Conservation (phyloP, 2,329 filamentous ascomycete genomes). For the Beauveria varroae region DNA sequence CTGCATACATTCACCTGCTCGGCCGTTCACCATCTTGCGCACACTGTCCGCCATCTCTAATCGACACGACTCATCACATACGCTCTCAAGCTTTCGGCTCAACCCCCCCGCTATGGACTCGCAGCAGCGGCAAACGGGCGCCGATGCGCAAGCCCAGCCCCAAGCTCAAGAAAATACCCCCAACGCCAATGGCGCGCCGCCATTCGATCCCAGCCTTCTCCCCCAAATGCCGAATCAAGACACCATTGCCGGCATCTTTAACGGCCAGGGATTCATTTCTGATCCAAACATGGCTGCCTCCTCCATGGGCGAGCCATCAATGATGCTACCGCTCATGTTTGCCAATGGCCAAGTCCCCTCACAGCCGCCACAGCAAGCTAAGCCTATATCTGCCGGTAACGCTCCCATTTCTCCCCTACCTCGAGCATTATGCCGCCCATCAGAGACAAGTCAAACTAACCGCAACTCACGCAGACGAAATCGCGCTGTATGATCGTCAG, state of each 20-base stretch:
- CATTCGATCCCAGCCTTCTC: constrained; percentile 16
- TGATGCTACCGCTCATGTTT: constrained; percentile 26
- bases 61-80: neutral
- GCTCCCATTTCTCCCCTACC: constrained; percentile 3
- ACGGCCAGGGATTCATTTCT: neutral
- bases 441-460: neutral
- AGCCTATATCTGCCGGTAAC: constrained; percentile 28
- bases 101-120: neutral
- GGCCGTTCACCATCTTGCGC: neutral
- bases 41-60: neutral
- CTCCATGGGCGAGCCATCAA: constrained; percentile 19
- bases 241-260: constrained; percentile 15
- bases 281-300: constrained; percentile 12
- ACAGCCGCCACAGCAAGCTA: constrained; percentile 12
- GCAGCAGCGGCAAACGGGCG: neutral
- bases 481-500: constrained; percentile 93
- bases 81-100: neutral
- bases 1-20: neutral
- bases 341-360: constrained; percentile 21
- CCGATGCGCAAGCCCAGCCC: constrained; percentile 5
- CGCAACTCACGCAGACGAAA: constrained; percentile 59
- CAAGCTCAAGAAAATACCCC: constrained; percentile 14
- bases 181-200: constrained; percentile 15
- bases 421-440: neutral
- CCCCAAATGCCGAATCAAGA: constrained; percentile 18